Evolutionary conservation across 345 rosid species (phyloP), one percentile per base, ranked within the genome.

Genomic region (Aquilaria yunnanensis): DNA sequence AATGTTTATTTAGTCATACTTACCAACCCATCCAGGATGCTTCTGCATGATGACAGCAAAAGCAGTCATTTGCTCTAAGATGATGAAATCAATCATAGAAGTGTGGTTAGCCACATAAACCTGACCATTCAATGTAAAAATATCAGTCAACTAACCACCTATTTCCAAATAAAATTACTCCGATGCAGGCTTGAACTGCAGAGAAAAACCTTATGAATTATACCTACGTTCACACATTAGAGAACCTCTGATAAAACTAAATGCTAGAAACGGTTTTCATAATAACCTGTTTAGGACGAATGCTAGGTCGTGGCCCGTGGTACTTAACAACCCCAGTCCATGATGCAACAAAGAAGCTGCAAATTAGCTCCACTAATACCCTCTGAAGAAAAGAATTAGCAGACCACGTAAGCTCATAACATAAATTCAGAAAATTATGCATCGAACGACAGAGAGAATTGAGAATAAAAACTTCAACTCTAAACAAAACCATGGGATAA

Each of bases 21-120:
- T 74, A 87, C 99, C 99, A 83, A 91, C 98, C 99, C 99, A 95
- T 64, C 99, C 99, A 75, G 99, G 99, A 83, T 95, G 99, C 73
- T 95, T 95, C 74, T 95, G 99, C 99, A 95, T 91, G 57, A 95
- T 95, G 67, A 91, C 97, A 63, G 99, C 92, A 73, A 95, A 91
- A 69, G 98, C 93, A 32, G 94, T 91, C 97, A 95, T 89, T 78
- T 95, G 98, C 73, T 91, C 99, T 63, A 91, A 69, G 83, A 95
- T 47, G 67, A 95, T 78, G 78, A 95, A 95, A 82, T 95, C 99
- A 60, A 95, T 95, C 99, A 95, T 91, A 65, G 99, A 95, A 68
- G 99, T 95, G 74, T 95, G 99, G 74, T 95, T 91, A 80, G 96
- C 96, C 61, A 91, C 99, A 77, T 75, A 95, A 51, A 89, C 98